These are phyloP conservation scores for Metschnikowia drakensbergensis DNA, from an alignment of 805 yeast species.

Conservation along the genomic window DNA sequence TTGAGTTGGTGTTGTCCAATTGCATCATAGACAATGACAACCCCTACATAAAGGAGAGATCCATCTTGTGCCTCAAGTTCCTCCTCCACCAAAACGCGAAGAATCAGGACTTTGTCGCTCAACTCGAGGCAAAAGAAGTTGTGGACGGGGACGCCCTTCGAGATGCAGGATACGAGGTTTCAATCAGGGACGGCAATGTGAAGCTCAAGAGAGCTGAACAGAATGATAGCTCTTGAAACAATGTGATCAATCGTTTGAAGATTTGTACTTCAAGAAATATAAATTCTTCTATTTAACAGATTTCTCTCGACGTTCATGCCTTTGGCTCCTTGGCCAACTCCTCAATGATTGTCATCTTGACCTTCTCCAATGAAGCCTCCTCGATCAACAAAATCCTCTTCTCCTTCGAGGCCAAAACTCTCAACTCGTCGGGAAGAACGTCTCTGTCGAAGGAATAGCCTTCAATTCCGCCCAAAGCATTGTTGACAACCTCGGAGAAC, in stretches of 20 bases:
- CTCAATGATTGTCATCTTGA: constrained; percentile 72
- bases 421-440: constrained; percentile 86
- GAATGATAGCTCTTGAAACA: not conserved
- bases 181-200: constrained; percentile 68
- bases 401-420: constrained; percentile 62
- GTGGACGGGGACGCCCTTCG: constrained; percentile 53
- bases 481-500: constrained; percentile 91
- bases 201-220: constrained; percentile 38
- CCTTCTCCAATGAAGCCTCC: constrained; percentile 65
- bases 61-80: constrained; percentile 74
- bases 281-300: not conserved
- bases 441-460: constrained; percentile 84
- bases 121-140: constrained; percentile 69
- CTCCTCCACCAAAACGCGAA: constrained; percentile 57
- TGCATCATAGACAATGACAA: constrained; percentile 86
- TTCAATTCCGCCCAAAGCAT: constrained; percentile 59
- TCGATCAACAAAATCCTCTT: constrained; percentile 72
- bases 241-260: not conserved
- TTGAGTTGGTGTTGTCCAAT: constrained; percentile 68
- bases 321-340: constrained; percentile 43
- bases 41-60: constrained; percentile 81
- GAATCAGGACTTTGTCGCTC: constrained; percentile 75
- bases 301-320: not conserved
- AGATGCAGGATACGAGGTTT: constrained; percentile 75
- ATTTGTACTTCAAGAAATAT: not conserved